Conservation (phyloP, 1,284 basidiomycete genomes). For the Trametes hirsuta region DNA sequence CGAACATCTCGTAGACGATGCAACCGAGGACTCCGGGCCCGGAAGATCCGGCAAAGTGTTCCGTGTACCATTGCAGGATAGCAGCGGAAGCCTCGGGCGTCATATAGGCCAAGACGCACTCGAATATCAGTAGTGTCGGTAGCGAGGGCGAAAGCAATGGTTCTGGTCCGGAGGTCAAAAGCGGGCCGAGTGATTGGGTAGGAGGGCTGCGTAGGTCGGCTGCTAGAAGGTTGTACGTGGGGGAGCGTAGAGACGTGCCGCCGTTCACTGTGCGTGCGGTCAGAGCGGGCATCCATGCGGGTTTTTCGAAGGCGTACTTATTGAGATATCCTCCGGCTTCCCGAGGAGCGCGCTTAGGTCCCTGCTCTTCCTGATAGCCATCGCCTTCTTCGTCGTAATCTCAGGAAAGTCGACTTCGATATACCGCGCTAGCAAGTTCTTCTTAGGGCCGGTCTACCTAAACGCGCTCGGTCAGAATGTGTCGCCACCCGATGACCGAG, state of each 20-base stretch:
- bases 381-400: slow-evolving; percentile 82
- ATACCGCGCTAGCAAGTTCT: slow-evolving; percentile 60
- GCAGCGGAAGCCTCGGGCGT: slow-evolving; percentile 55
- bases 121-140: slow-evolving; percentile 86
- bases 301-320: slow-evolving; percentile 40
- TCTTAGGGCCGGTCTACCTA: slow-evolving; percentile 54
- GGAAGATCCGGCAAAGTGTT: slow-evolving; percentile 46
- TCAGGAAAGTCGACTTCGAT: slow-evolving; percentile 92
- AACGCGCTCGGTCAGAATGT: slow-evolving; percentile 5
- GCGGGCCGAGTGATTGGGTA: slow-evolving; percentile 42
- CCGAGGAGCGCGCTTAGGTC: slow-evolving; percentile 62
- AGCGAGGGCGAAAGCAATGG: slow-evolving; percentile 61
- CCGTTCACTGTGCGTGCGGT: slow-evolving; percentile 53
- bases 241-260: slow-evolving; percentile 67
- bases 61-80: slow-evolving; percentile 78
- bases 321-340: slow-evolving; percentile 41
- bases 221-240: slow-evolving; percentile 75
- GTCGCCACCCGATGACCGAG: neutral
- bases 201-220: slow-evolving; percentile 71
- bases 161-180: slow-evolving; percentile 34
- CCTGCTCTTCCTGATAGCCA: slow-evolving; percentile 75
- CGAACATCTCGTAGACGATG: slow-evolving; percentile 91
- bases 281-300: neutral
- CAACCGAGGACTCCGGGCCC: slow-evolving; percentile 46
- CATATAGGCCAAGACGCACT: slow-evolving; percentile 95